Base-by-base conservation (phyloP, 2,329 filamentous ascomycete species). In the Tricladium varicosporioides region DNA sequence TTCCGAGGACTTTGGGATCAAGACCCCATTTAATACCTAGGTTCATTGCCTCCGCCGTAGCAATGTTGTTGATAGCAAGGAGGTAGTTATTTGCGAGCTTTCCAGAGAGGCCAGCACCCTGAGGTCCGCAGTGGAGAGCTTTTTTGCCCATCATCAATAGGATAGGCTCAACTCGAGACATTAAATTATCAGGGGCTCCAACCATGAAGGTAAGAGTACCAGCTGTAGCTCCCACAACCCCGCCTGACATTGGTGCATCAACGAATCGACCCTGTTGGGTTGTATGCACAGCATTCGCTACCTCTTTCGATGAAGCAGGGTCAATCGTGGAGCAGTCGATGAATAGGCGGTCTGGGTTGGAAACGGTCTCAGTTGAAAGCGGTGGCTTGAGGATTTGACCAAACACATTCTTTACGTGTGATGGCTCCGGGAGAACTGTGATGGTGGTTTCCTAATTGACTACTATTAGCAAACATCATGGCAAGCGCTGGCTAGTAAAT, bases 81-180 rank as follows among this genome's bases (percentile, higher is more conserved):
- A 97, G 83, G 72, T 99, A 99, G 74, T 99, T 99, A 76, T 99
- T 99, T 53, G 93, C 92, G 32, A 99, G 80, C 76, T 99, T 99
- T 42, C 89, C 94, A 10, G 91, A 89, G 1, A 99, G 81, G 0
- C 94, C 94, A 2, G 90, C 84, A 10, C 92, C 92, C 64, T 95
- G 92, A 0, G 79, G 79, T 3, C 94, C 94, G 67, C 96, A 88
- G 71, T 96, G 92, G 60, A 96, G 80, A 4, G 96, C 88, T 58
- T 87, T 88, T 69, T 86, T 86, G 53, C 94, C 94, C 92, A 99
- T 97, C 59, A 85, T 79, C 18, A 86, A 78, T 5, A 99, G 79
- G 1, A 92, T 79, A 0, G 85, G 80, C 56, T 87, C 87, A 9
- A 89, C 79, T 10, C 83, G 81, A 1, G 84, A 74, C 1, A 94